Percentiles rank a stretch among this genome's conserved stretches.
phyloP scores from a whole-genome alignment of 768 basidiomycete genomes.

The Sporobolomyces roseus region DNA sequence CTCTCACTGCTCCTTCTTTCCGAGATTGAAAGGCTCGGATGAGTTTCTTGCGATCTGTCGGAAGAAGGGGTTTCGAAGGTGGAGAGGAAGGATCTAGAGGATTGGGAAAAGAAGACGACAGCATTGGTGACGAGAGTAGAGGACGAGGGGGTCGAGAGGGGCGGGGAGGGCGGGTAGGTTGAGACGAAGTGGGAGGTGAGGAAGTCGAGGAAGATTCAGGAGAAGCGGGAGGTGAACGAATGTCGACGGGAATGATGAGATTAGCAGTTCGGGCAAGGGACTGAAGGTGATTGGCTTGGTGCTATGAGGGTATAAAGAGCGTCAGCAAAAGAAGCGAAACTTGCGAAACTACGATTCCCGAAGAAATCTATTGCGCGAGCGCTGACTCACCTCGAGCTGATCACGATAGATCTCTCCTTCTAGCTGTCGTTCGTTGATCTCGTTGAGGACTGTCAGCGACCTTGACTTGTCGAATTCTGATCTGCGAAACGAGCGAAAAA shows the following conservation, averaged over 20 bases:
- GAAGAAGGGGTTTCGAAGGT: not conserved
- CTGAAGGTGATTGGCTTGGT: slow-evolving; percentile 17
- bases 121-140: not conserved
- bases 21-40: slow-evolving; percentile 6
- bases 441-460: accelerated
- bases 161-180: not conserved
- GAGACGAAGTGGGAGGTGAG: not conserved
- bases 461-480: slow-evolving; percentile 25
- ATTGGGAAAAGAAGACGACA: not conserved
- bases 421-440: not conserved
- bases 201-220: not conserved
- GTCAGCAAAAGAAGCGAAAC: not conserved
- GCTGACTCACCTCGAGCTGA: slow-evolving; percentile 30
- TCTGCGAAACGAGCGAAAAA: not conserved
- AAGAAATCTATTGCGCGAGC: too few relatives aligned
- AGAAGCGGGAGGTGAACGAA: slow-evolving; percentile 8
- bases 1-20: not conserved
- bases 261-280: not conserved
- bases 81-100: not conserved
- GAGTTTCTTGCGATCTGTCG: slow-evolving; percentile 14
- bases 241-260: slow-evolving; percentile 29
- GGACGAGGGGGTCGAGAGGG: not conserved
- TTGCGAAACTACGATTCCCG: too few relatives aligned
- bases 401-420: slow-evolving; percentile 34
- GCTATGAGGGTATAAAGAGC: slow-evolving; percentile 3